Conservation (phyloP, 1,284 basidiomycete genomes). For the Pyrrhoderma lamaoense region DNA sequence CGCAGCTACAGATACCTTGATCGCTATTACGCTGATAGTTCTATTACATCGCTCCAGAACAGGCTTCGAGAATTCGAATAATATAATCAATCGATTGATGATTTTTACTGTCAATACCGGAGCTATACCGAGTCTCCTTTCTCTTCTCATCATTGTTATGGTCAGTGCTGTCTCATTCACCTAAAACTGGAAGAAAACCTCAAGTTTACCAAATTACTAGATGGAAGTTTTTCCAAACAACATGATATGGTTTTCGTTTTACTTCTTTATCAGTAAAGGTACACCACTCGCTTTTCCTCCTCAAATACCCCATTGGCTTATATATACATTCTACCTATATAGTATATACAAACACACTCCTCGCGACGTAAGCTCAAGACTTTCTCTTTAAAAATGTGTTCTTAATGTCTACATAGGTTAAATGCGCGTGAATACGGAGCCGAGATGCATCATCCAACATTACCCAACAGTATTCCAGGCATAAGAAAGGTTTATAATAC, state of each 20-base stretch:
- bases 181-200: too few relatives aligned
- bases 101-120: conserved; percentile 19
- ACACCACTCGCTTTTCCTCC: neutral
- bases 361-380: conserved; percentile 10
- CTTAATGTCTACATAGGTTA: too few relatives aligned
- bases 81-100: conserved; percentile 17
- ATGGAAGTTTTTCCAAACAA: conserved; percentile 15
- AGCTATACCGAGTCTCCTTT: conserved; percentile 16
- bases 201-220: conserved; percentile 1
- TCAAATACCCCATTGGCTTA: neutral
- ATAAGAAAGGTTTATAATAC: too few relatives aligned
- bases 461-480: too few relatives aligned
- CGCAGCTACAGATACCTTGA: conserved; percentile 15
- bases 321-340: neutral
- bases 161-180: too few relatives aligned
- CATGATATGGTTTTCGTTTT: conserved; percentile 15
- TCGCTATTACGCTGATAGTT: conserved; percentile 17
- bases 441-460: too few relatives aligned
- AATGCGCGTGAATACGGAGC: too few relatives aligned
- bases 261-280: conserved; percentile 4
- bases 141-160: conserved; percentile 12
- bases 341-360: conserved; percentile 18
- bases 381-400: too few relatives aligned
- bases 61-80: conserved; percentile 16
- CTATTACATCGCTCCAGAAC: conserved; percentile 16